A percentile compares a stretch with the other conserved stretches of the same genome.
Evolutionary conservation across 306 rosid genomes (phyloP).

Genomic region (Sophora flavescens): DNA sequence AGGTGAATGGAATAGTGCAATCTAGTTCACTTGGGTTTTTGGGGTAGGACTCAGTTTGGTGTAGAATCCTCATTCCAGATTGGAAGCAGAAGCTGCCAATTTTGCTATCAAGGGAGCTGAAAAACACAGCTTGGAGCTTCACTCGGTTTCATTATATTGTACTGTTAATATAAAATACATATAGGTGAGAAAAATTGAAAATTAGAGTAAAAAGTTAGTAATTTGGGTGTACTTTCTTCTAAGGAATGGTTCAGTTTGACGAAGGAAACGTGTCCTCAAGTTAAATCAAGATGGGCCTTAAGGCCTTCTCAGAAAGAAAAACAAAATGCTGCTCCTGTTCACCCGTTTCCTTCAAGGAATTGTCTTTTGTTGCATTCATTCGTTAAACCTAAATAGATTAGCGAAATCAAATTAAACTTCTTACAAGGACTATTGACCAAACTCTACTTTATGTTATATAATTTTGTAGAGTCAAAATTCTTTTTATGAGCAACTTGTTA

Average conservation of each 20-base stretch:
- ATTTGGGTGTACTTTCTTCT: neutral
- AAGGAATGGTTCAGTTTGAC: neutral
- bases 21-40: constrained; percentile 29
- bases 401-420: neutral
- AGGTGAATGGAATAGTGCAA: constrained; percentile 22
- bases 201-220: constrained; percentile 8
- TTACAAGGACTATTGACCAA: constrained; percentile 3
- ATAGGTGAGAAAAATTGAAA: constrained; percentile 22
- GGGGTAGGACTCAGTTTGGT: constrained; percentile 36
- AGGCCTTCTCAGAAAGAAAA: neutral
- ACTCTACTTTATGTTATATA: neutral
- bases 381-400: neutral
- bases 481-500: neutral
- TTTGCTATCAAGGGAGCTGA: constrained; percentile 3
- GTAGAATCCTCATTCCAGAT: constrained; percentile 22
- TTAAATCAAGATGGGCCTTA: neutral
- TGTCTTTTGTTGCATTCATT: neutral
- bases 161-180: constrained; percentile 37
- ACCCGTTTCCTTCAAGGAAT: neutral
- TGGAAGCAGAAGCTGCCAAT: constrained; percentile 36
- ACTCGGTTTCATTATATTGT: constrained; percentile 32
- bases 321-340: neutral
- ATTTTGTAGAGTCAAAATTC: neutral
- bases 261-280: neutral
- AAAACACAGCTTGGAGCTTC: constrained; percentile 10